A percentile compares a stretch with the other conserved stretches of the same genome.
Evolutionary conservation across 2,329 filamentous ascomycete genomes (phyloP).

Genomic region (Botrytis hyacinthi): DNA sequence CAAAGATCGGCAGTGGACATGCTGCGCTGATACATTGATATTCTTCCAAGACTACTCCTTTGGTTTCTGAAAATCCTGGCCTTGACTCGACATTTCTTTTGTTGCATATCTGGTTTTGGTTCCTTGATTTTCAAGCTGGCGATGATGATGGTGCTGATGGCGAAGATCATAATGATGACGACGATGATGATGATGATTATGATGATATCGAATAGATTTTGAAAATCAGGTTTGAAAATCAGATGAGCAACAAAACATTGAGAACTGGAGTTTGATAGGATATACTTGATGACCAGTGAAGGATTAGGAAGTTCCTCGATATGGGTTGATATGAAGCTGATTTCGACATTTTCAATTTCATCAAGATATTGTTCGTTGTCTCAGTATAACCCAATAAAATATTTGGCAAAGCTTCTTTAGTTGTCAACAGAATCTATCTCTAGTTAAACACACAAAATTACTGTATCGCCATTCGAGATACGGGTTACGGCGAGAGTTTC

Average conservation of each 20-base stretch:
- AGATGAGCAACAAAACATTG: not conserved
- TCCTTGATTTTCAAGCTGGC: not conserved
- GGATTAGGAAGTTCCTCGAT: not conserved
- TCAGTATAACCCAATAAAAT: not conserved
- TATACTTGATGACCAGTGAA: not conserved
- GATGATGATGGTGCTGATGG: not conserved
- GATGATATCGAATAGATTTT: not conserved
- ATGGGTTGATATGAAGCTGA: not conserved
- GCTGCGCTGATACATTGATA: too few relatives aligned
- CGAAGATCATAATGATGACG: not conserved
- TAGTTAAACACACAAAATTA: too few relatives aligned
- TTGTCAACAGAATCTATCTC: not conserved
- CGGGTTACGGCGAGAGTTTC: not conserved
- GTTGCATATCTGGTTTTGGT: not conserved
- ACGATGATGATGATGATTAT: not conserved
- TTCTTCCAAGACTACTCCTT: not conserved
- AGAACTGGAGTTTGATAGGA: not conserved
- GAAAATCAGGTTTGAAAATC: not conserved
- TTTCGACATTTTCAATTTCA: not conserved
- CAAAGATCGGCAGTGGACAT: not conserved
- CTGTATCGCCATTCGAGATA: not conserved
- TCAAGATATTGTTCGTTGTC: not conserved
- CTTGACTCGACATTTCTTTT: not conserved
- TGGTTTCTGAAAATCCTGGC: not conserved
- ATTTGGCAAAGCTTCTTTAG: not conserved